Conservation (phyloP, 768 basidiomycete species). For the Suillus variegatus region DNA sequence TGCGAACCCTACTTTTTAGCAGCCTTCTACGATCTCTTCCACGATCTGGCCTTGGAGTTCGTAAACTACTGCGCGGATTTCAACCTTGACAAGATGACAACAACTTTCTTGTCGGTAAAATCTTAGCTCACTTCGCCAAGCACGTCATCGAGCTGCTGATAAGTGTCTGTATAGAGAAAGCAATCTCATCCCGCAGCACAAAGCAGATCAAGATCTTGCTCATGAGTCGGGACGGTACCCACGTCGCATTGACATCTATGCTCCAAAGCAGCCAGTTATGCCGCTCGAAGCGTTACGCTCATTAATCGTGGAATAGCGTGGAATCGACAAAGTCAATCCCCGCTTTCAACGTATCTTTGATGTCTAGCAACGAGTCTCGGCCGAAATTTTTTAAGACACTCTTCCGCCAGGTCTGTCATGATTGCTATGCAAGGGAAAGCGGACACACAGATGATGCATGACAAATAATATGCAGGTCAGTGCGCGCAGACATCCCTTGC, state of each 20-base stretch:
- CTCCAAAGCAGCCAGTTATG: neutral
- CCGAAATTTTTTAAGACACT: neutral
- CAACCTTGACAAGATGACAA: neutral
- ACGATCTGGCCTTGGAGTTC: neutral
- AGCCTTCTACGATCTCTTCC: neutral
- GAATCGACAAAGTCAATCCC: neutral
- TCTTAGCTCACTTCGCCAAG: neutral
- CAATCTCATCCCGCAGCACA: too few relatives aligned
- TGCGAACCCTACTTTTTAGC: neutral
- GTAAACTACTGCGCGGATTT: neutral
- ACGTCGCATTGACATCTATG: neutral
- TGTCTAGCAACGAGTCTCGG: neutral
- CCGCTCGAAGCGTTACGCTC: neutral
- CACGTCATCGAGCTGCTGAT: neutral
- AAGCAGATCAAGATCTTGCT: too few relatives aligned
- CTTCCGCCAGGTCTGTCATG: neutral
- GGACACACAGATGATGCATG: neutral
- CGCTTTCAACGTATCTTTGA: neutral
- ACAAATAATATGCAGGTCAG: neutral
- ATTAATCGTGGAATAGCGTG: neutral
- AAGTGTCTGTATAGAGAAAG: neutral
- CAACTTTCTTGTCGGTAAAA: neutral
- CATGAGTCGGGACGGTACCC: too few relatives aligned
- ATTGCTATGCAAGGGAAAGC: neutral
- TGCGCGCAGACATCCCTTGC: neutral